Percentiles rank a stretch among this genome's conserved stretches.
phyloP scores from a whole-genome alignment of 352 stramenopile genomes.

The Phytophthora ramorum region DNA sequence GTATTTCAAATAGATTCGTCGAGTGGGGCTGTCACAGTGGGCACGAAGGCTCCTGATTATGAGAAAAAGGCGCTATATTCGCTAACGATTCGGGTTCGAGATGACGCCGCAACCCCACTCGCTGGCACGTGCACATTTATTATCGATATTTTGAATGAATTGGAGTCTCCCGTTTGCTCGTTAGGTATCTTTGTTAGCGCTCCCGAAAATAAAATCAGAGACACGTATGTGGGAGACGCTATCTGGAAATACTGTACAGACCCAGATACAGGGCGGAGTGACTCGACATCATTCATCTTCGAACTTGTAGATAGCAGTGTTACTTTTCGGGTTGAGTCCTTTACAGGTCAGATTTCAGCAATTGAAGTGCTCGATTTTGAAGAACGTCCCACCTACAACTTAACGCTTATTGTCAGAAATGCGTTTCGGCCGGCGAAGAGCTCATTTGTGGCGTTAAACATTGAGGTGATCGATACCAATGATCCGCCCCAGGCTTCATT shows the following conservation, averaged over 20 bases:
- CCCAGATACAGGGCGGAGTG: slow-evolving; percentile 42
- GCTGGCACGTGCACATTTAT: slow-evolving; percentile 36
- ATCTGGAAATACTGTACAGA: slow-evolving; percentile 56
- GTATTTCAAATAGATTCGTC: slow-evolving; percentile 58
- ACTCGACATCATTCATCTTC: slow-evolving; percentile 42
- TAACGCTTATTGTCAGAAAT: slow-evolving; percentile 25
- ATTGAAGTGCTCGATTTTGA: slow-evolving; percentile 26
- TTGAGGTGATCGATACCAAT: slow-evolving; percentile 23
- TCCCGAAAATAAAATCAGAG: slow-evolving; percentile 41
- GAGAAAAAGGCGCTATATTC: slow-evolving; percentile 46
- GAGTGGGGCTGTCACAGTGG: slow-evolving; percentile 46
- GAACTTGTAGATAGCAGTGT: slow-evolving; percentile 31
- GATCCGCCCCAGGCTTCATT: slow-evolving; percentile 26
- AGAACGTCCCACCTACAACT: slow-evolving; percentile 14
- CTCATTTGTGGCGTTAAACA: slow-evolving; percentile 13
- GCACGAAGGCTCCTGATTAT: slow-evolving; percentile 53
- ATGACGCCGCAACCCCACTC: slow-evolving; percentile 49
- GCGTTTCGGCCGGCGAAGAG: slow-evolving; percentile 20
- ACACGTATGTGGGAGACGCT: slow-evolving; percentile 33
- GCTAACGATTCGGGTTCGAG: slow-evolving; percentile 50
- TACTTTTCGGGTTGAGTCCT: slow-evolving; percentile 11
- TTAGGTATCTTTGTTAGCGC: neutral
- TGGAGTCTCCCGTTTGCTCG: slow-evolving; percentile 24
- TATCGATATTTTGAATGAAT: slow-evolving; percentile 56
- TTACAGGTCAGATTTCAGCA: slow-evolving; percentile 19